Percentiles rank a stretch among this genome's conserved stretches.
Evolutionary conservation across 768 basidiomycete genomes (phyloP).

Genomic region (Brasilioporus rufonigricans): DNA sequence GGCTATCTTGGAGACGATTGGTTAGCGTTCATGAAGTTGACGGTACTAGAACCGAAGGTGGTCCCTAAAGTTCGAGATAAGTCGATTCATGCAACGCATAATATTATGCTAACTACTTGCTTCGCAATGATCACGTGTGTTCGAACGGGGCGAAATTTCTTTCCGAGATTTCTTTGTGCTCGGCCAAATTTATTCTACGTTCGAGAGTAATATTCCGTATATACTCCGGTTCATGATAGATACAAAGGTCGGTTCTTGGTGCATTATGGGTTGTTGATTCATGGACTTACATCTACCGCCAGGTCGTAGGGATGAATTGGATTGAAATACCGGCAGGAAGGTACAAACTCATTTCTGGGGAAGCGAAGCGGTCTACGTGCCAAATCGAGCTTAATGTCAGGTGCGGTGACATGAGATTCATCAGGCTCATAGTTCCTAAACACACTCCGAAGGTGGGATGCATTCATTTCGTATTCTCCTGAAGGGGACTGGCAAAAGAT

Average conservation of each 20-base stretch:
- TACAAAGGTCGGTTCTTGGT: constrained; percentile 59
- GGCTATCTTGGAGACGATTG: constrained; percentile 83
- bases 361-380: constrained; percentile 71
- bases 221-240: constrained; percentile 98
- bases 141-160: constrained; percentile 72
- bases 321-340: constrained; percentile 86
- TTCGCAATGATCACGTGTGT: constrained; percentile 45
- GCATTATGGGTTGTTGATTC: neutral
- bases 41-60: constrained; percentile 64
- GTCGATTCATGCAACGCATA: constrained; percentile 33
- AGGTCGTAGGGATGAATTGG: constrained; percentile 99
- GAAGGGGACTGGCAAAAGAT: constrained; percentile 92
- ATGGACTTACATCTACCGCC: neutral
- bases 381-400: constrained; percentile 83
- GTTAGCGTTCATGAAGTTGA: constrained; percentile 83
- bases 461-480: constrained; percentile 85
- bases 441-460: constrained; percentile 58
- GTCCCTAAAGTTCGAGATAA: constrained; percentile 92
- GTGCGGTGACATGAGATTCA: constrained; percentile 39
- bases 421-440: constrained; percentile 4
- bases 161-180: constrained; percentile 59
- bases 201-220: constrained; percentile 92
- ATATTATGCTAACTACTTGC: constrained; percentile 13
- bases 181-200: constrained; percentile 60
- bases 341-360: constrained; percentile 61